phyloP scores from a whole-genome alignment of 208 protist genomes.

The Phytomonas francai region DNA sequence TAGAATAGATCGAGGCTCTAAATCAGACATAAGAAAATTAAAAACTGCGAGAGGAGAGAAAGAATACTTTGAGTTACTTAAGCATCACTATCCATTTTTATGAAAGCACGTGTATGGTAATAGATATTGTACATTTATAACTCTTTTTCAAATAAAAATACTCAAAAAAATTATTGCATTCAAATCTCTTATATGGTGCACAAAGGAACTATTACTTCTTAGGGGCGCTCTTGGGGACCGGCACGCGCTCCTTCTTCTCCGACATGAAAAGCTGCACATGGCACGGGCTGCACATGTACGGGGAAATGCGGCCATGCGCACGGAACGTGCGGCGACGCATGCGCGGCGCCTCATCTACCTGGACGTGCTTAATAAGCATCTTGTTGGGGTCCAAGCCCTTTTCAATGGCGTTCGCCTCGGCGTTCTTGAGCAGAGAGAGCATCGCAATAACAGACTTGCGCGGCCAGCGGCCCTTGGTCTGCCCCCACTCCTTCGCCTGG shows the following conservation, averaged over 20 bases:
- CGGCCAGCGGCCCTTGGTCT: constrained; percentile 92
- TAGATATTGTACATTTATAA: not conserved
- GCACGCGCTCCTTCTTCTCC: constrained; percentile 77
- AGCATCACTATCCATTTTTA: not conserved
- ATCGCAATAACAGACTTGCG: constrained; percentile 91
- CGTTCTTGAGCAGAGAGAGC: constrained; percentile 90
- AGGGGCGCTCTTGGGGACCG: constrained; percentile 64
- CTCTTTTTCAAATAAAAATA: constrained; percentile 11
- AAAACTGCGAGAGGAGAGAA: constrained; percentile 9
- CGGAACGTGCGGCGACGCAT: constrained; percentile 93
- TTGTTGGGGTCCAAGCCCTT: constrained; percentile 89
- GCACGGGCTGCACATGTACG: constrained; percentile 91
- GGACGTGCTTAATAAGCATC: constrained; percentile 91
- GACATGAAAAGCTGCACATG: constrained; percentile 89
- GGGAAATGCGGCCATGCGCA: constrained; percentile 92
- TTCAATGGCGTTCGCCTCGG: constrained; percentile 85
- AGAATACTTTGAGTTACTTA: constrained; percentile 3
- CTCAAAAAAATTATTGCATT: constrained; percentile 9
- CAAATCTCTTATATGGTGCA: constrained; percentile 5
- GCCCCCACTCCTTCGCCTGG: constrained; percentile 90
- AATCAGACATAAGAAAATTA: constrained; percentile 9
- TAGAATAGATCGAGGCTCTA: constrained; percentile 3
- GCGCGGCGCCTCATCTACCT: constrained; percentile 86
- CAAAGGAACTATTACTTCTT: constrained; percentile 55
- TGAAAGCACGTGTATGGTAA: not conserved